A percentile compares a stretch with the other conserved stretches of the same genome.
Conservation (phyloP, 1,284 basidiomycete species). For the Boletus subluridellus region DNA sequence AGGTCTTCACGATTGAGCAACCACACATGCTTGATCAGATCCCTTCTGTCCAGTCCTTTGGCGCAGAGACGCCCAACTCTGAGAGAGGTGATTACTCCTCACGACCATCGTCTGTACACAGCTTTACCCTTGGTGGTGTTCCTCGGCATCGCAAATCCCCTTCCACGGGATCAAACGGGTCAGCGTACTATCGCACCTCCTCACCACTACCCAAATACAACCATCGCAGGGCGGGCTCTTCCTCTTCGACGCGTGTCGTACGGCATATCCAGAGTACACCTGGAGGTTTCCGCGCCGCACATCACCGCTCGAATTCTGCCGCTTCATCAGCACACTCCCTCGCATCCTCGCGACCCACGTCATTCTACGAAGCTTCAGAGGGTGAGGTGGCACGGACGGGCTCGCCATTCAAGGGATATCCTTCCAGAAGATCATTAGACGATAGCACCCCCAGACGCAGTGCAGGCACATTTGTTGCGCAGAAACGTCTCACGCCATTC, state of each 20-base stretch:
- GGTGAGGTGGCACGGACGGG: conserved; percentile 51
- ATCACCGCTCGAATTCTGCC: conserved; percentile 66
- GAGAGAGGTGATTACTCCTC: conserved; percentile 72
- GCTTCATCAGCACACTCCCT: conserved; percentile 72
- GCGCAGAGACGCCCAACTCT: conserved; percentile 73
- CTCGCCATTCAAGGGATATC: conserved; percentile 49
- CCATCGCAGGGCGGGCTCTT: conserved; percentile 68
- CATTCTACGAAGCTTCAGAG: conserved; percentile 72
- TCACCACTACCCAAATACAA: conserved; percentile 64
- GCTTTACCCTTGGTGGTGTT: conserved; percentile 51
- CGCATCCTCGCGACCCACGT: conserved; percentile 67
- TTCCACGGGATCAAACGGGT: conserved; percentile 70
- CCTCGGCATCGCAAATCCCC: conserved; percentile 67
- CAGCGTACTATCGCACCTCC: conserved; percentile 55
- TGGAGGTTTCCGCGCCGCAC: conserved; percentile 38
- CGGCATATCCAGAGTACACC: conserved; percentile 52
- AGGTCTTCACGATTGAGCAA: conserved; percentile 57
- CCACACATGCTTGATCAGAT: conserved; percentile 47
- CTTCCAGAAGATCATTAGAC: conserved; percentile 43
- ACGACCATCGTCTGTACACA: conserved; percentile 69
- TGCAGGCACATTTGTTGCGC: conserved; percentile 62
- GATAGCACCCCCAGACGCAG: conserved; percentile 48
- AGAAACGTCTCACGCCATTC: conserved; percentile 69
- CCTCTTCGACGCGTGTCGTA: conserved; percentile 74
- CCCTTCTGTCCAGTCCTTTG: conserved; percentile 60